phyloP scores from a whole-genome alignment of 768 basidiomycete genomes.

The Auricularia heimuer region DNA sequence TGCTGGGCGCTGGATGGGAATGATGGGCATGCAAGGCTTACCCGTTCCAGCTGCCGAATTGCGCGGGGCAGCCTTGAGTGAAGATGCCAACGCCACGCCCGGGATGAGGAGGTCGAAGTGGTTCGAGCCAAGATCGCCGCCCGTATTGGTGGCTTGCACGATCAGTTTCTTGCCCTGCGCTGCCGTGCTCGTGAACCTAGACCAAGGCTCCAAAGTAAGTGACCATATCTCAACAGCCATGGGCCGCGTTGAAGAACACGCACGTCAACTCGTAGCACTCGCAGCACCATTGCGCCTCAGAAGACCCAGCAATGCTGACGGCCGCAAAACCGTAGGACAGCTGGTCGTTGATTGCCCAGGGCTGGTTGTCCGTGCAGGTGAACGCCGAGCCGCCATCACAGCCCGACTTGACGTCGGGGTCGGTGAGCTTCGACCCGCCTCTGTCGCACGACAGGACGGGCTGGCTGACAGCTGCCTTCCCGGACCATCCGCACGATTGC shows the following conservation, averaged over 20 bases:
- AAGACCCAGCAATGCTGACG: constrained; percentile 8
- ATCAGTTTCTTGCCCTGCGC: constrained; percentile 9
- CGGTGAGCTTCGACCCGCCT: constrained; percentile 5
- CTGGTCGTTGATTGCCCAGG: constrained; percentile 10
- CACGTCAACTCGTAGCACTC: constrained; percentile 12
- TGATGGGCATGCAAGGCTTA: not conserved
- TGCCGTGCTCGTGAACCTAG: constrained; percentile 9
- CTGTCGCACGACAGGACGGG: constrained; percentile 11
- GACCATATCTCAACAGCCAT: not conserved
- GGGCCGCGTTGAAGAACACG: not conserved
- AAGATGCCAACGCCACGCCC: constrained; percentile 12
- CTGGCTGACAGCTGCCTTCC: constrained; percentile 9
- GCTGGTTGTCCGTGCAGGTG: constrained; percentile 10
- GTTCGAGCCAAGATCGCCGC: constrained; percentile 10
- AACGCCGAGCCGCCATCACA: constrained; percentile 10
- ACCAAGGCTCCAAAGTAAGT: not conserved
- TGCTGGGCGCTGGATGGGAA: not conserved
- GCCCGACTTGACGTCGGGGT: constrained; percentile 6
- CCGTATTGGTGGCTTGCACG: constrained; percentile 12
- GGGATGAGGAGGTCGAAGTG: constrained; percentile 13
- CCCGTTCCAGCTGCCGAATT: constrained; percentile 11
- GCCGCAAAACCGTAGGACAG: constrained; percentile 14
- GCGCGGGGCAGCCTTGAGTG: constrained; percentile 7
- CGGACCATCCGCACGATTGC: constrained; percentile 12
- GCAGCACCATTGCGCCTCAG: constrained; percentile 13